Percentiles rank a stretch among this genome's conserved stretches.
phyloP scores from a whole-genome alignment of 805 yeast genomes.

The Yarrowia phangngaensis region DNA sequence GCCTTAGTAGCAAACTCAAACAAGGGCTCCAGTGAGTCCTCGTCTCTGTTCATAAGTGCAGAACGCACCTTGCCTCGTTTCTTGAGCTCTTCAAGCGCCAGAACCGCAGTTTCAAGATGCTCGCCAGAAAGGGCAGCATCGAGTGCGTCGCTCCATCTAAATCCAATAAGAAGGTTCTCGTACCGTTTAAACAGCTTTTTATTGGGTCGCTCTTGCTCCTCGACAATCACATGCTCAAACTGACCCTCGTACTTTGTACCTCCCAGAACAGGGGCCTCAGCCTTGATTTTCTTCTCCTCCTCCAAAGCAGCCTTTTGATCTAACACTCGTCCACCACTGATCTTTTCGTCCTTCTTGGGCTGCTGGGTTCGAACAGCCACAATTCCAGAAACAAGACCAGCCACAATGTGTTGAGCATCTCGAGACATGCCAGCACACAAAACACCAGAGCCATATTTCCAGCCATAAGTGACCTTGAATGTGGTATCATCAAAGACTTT shows the following conservation, averaged over 20 bases:
- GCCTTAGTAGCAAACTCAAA: constrained; percentile 74
- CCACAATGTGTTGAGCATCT: constrained; percentile 78
- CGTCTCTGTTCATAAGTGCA: constrained; percentile 80
- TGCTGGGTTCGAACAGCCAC: constrained; percentile 78
- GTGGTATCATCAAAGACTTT: constrained; percentile 81
- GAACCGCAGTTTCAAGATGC: constrained; percentile 72
- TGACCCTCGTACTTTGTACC: constrained; percentile 92
- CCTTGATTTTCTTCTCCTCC: constrained; percentile 51
- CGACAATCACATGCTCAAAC: constrained; percentile 67
- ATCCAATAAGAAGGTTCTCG: constrained; percentile 79
- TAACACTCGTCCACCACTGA: constrained; percentile 28
- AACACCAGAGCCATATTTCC: constrained; percentile 96
- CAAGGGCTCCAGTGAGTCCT: constrained; percentile 77
- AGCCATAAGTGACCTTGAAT: constrained; percentile 73
- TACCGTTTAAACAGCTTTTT: constrained; percentile 70
- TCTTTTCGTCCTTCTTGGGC: constrained; percentile 55
- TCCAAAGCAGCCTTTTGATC: constrained; percentile 43
- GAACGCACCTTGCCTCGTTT: constrained; percentile 83
- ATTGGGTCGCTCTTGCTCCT: constrained; percentile 50
- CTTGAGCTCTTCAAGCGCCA: constrained; percentile 81
- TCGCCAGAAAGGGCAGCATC: constrained; percentile 79
- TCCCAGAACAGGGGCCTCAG: constrained; percentile 57
- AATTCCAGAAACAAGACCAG: constrained; percentile 87
- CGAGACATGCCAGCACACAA: constrained; percentile 88
- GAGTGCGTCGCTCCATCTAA: constrained; percentile 89